Base-by-base conservation (phyloP, 2,329 filamentous ascomycete genomes). In the Gnomoniopsis smithogilvyi region DNA sequence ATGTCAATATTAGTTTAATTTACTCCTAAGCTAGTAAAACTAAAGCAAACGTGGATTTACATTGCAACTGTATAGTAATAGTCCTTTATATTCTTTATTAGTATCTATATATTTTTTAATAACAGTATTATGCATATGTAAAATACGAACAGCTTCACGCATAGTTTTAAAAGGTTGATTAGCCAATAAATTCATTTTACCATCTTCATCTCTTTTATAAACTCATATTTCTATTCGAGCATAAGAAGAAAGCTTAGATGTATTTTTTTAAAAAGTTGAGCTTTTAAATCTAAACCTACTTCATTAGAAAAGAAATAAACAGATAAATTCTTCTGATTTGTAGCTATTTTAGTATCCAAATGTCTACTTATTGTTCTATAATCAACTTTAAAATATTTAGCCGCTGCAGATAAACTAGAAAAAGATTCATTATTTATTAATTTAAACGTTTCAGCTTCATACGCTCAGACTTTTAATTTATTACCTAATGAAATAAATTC, bases 311-410 rank as follows among this genome's bases (percentile, higher is more conserved):
- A 53, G n/a, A 51, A 59, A 59, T 62, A 57, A 47, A 56, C 51
- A 46, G 36, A 60, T 51, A 49, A 49, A 49, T 60, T 57, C 46
- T 57, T 57, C 51, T 60, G 47, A 52, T 54, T 60, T 57, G 38
- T 60, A 52, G 53, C 58, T 51, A 58, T 45, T 57, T 60, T 56
- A 57, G 49, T 60, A 60, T 60, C 51, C 50, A 60, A 60, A 60
- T 60, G 41, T 54, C 53, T 57, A 57, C 41, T 57, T 46, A 61
- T 59, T 54, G 46, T 54, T 59, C 56, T 43, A 59, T 59, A 59
- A 59, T 62, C 55, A 46, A 62, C 55, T 51, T 62, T 59, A 62
- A 62, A 62, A 59, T 51, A 62, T 26, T 62, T 55, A 62, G 30
- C 59, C 34, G 30, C 49, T 33, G 57, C 49, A 46, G 41, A 54